Conservation (phyloP, 352 stramenopile genomes). For the Phytophthora crassamura region DNA sequence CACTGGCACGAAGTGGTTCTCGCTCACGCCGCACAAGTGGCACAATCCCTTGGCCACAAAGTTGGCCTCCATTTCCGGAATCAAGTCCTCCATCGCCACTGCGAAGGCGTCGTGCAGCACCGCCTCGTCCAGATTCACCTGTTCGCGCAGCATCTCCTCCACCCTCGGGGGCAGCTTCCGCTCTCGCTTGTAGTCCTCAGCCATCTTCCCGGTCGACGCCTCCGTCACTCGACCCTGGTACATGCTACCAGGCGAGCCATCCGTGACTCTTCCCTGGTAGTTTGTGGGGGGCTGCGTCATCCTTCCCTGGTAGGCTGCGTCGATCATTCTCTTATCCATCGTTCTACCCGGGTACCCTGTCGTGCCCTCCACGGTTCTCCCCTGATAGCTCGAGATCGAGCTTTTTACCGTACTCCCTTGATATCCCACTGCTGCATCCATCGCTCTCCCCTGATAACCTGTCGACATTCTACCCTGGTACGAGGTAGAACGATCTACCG, state of each 20-base stretch:
- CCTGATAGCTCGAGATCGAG: not conserved
- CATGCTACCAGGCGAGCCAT: conserved; percentile 6
- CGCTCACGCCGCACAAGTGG: conserved; percentile 63
- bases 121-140: conserved; percentile 46
- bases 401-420: conserved; percentile 3
- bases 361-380: not conserved
- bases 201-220: conserved; percentile 21
- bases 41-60: conserved; percentile 79
- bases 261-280: conserved; percentile 10
- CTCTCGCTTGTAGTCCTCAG: conserved; percentile 38
- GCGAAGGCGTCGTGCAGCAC: conserved; percentile 53
- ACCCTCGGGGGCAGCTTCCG: conserved; percentile 30
- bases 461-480: not conserved
- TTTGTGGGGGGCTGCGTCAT: conserved; percentile 1
- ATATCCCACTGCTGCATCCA: conserved; percentile 9
- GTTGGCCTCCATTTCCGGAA: conserved; percentile 65
- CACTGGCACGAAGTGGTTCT: conserved; percentile 62
- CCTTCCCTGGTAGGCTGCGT: not conserved
- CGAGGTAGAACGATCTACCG: not conserved
- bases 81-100: conserved; percentile 64
- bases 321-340: too few relatives aligned
- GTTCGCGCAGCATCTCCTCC: conserved; percentile 40
- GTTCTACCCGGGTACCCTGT: too few relatives aligned
- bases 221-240: conserved; percentile 19
- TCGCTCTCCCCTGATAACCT: conserved; percentile 6